Evolutionary conservation across 2,329 filamentous ascomycete species (phyloP), one percentile per base, ranked within the genome.

Genomic region (Fusarium albidum): DNA sequence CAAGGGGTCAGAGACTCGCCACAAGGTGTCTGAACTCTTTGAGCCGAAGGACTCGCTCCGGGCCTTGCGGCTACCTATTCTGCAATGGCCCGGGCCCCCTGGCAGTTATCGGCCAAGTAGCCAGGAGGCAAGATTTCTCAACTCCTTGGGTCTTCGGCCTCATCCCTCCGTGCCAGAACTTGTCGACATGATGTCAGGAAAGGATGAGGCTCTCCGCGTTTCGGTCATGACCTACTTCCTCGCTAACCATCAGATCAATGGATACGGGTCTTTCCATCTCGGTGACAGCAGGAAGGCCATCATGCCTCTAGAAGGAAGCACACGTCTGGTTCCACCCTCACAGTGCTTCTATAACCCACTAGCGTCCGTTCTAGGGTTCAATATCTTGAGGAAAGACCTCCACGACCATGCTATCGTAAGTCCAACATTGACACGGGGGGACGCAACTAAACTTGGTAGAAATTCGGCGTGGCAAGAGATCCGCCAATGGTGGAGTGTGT

Each of bases 391-490:
- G 55, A 82, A 77, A 40, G 90, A 95, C 59, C 80, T 98, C n/a
- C 87, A 90, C 55, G 76, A 82, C 10, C 91, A 98, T 76, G 91
- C 92, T 13, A 79, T 72, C 58, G 77, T 79, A 70, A 68, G 77
- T 63, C n/a, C n/a, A n/a, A 17, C 25, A 60, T 5, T 5, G 56
- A 37, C 5, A 11, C 31, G 15, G 2, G 5, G n/a, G 31, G 3
- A 3, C 18, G 15, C 13, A 7, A 26, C 62, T 65, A 59, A 65
- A 32, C 15, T 32, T 11, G 9, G 27, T 33, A 82, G 48, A 94
- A 95, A 75, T 92, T 99, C 66, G 93, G 92, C 1, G 92, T 99
- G 6, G 82, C 83, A n/a, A 76, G 83, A 46, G 88, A 99, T 70
- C 95, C 96, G 1, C 85, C 87, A 0, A 89, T 98, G 56, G 79